Evolutionary conservation across 164 flowering plant species (phyloP), one percentile per base, ranked within the genome.

Genomic region (Piper longum): DNA sequence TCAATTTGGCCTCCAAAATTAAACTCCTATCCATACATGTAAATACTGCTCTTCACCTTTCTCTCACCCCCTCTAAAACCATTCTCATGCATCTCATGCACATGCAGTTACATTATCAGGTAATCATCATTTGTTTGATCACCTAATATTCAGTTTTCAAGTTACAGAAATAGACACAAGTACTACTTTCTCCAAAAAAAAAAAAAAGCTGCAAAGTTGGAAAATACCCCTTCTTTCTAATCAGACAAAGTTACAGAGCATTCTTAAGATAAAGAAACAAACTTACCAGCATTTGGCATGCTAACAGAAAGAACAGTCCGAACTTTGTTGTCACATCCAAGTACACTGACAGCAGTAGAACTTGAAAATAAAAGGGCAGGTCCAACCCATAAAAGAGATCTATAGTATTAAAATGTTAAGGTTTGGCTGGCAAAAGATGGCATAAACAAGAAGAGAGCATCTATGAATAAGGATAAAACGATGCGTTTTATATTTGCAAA

Each of bases 381-480:
- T 40, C 99, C 99, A 74, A 95, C 80, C 99, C 99, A 95, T 62
- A 95, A 76, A 70, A 95, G 83, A 64, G 99, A 95, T 95, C 97
- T 87, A 75, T 71, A 89, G 96, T 95, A 69, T 69, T n/a, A 57
- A 56, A 16, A 65, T 66, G 88, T 91, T 81, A 87, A 88, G 84
- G 18, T 36, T 55, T 60, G 54, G 67, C 66, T 39, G 56, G 56
- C 51, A 8, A 59, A 51, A 26, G 36, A 26, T 2, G 3, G 14
- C 52, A 48, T 48, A 48, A 9, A 14, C 52, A 48, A 48, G 14
- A 14, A 48, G 7, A 19, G 36, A 26, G 36, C 36, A 26, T 16
- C 36, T 19, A 56, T 56, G 9, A 18, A 16, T 56, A 9, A 56
- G n/a, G n/a, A 0, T 56, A 16, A 56, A 56, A 7, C 0, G 17